Base-by-base conservation (phyloP, 2,329 filamentous ascomycete species). In the Cryphonectria japonica region DNA sequence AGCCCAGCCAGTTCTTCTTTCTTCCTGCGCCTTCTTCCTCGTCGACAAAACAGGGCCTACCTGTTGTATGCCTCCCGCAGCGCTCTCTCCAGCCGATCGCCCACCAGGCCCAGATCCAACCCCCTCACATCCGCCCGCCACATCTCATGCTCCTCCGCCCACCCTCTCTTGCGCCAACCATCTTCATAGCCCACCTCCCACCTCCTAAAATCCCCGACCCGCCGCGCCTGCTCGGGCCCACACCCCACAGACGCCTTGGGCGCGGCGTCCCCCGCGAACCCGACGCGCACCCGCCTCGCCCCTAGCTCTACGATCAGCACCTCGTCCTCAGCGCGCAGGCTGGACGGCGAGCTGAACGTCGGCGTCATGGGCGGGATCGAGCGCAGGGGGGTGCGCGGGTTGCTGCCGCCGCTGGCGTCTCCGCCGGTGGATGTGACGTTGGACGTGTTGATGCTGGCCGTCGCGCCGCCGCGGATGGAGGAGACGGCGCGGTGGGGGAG, bases 71-170 rank as follows among this genome's bases (percentile, higher is more conserved):
- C 91, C 75, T 95, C 93, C 68, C 94, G 87, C 76, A 98, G 81
- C 8, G 91, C 89, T 67, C 94, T 87, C 79, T 98, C 96, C 68
- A 99, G 86, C 81, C 93, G 95, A 79, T 98, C 95, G 73, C 92
- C 90, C 0, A 98, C 88, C 63, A 98, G 82, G 0, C 91, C 93
- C 71, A 97, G 78, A 77, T 98, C 93, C 16, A 93, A 78, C 13
- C 88, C 85, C 68, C 90, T 87, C 3, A 97, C 76, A 78, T 98
- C 93, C 75, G 89, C 87, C 70, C 87, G 87, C 91, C 95, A 99
- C 57, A 98, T 84, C 83, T 98, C 90, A 75, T 89, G 83, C 13
- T 90, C 87, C 37, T 84, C 80, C 8, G 88, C 88, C 91, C 92
- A 94, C 3, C 82, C 81, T 62, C 83, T 81, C 64, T 81, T 84